Conservation (phyloP, 805 yeast species). For the Cyberlindnera euphorbiae region DNA sequence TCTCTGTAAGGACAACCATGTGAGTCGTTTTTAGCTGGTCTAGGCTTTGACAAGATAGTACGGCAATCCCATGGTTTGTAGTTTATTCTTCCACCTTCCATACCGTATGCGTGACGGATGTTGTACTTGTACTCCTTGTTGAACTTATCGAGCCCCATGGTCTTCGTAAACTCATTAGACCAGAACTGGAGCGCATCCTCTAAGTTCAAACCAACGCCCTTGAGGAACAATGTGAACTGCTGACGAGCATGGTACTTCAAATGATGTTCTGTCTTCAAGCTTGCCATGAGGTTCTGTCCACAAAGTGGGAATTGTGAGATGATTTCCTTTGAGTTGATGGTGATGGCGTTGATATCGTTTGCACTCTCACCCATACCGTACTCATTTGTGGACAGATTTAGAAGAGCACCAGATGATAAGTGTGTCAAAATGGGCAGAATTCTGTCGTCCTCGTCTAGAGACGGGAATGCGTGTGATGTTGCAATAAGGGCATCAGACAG, state of each 20-base stretch:
- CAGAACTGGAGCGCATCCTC: conserved; percentile 90
- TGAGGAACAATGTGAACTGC: conserved; percentile 78
- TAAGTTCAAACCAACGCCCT: conserved; percentile 81
- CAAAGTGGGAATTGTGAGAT: conserved; percentile 78
- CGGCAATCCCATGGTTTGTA: conserved; percentile 85
- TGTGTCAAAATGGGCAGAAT: conserved; percentile 79
- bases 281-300: conserved; percentile 60
- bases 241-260: conserved; percentile 80
- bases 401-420: conserved; percentile 65
- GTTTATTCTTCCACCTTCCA: conserved; percentile 84
- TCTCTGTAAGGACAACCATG: conserved; percentile 96
- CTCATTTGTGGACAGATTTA: conserved; percentile 25
- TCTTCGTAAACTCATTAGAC: conserved; percentile 64
- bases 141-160: conserved; percentile 66
- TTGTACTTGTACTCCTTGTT: conserved; percentile 86
- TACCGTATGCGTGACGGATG: conserved; percentile 84
- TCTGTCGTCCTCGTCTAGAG: conserved; percentile 89
- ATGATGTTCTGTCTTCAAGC: conserved; percentile 60
- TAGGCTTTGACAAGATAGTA: conserved; percentile 65
- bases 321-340: conserved; percentile 50
- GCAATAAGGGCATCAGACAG: conserved; percentile 43
- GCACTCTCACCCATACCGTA: conserved; percentile 20
- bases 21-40: conserved; percentile 60
- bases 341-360: conserved; percentile 55
- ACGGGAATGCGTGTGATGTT: conserved; percentile 75